Evolutionary conservation across 2,329 filamentous ascomycete species (phyloP), one percentile per base, ranked within the genome.

Genomic region (Xylogone sp.): DNA sequence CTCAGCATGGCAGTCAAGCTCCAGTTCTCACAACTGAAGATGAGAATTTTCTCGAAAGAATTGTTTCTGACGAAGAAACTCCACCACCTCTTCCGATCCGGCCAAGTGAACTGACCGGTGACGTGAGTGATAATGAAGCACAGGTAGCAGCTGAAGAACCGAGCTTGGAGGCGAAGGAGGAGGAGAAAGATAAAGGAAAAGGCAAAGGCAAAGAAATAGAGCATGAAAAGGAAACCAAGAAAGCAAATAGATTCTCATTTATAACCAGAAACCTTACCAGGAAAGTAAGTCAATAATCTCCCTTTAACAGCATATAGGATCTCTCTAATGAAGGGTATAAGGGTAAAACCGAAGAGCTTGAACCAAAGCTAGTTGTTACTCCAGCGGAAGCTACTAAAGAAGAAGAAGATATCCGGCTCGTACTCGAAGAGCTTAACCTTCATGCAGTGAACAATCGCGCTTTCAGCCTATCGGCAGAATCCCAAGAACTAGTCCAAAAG

Each of bases 381-480:
- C 52, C 59, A 3, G 39, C 50, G 16, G 81, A 84, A 69, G 62
- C 61, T 5, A 45, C 47, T 7, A 71, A 69, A 59, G 84, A 90
- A 63, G 75, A 85, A 55, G 75, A 82, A 50, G 94, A 97, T 61
- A 82, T 97, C 53, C 82, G 82, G 39, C 78, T 82, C 24, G 83
- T 96, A 20, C 85, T 99, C 22, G 88, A 96, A 64, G 82, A 88
- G 43, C 79, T 99, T 55, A 92, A 95, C 65, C 82, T 96, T 27
- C 82, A 87, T 4, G 88, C 89, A 5, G 81, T 87, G 58, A 92
- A 96, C 74, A 94, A 95, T 72, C 86, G 85, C 52, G 89, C 89
- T 54, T 89, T 97, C 68, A 86, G 86, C 12, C 80, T 96, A 52
- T 89, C 88, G n/a, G 81, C 83, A 53, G 91, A 96, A 61, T 93